phyloP scores from a whole-genome alignment of 1,139 yeast species.

The Candida gigantensis region DNA sequence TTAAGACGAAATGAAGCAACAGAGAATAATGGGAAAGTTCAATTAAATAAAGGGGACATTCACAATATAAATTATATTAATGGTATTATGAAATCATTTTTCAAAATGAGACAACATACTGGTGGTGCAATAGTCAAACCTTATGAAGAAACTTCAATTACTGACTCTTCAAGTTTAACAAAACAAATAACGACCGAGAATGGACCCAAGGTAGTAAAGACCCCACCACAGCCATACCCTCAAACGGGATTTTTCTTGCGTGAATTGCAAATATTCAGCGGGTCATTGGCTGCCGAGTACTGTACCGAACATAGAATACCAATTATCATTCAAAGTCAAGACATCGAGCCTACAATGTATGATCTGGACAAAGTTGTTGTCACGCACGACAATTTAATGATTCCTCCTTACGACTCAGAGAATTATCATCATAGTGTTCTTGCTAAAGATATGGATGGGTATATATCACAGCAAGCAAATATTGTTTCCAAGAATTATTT shows the following conservation, averaged over 20 bases:
- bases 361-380: slow-evolving; percentile 27
- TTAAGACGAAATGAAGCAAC: slow-evolving; percentile 18
- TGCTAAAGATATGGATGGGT: slow-evolving; percentile 37
- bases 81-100: slow-evolving; percentile 33
- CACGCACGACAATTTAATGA: slow-evolving; percentile 36
- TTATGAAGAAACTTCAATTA: not conserved
- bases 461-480: slow-evolving; percentile 35
- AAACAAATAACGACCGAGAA: not conserved
- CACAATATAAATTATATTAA: slow-evolving; percentile 37
- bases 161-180: slow-evolving; percentile 4
- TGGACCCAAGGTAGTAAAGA: not conserved
- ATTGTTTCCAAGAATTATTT: slow-evolving; percentile 37
- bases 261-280: slow-evolving; percentile 30
- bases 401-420: slow-evolving; percentile 38
- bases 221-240: slow-evolving; percentile 1
- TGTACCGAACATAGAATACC: slow-evolving; percentile 30
- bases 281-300: slow-evolving; percentile 26
- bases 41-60: slow-evolving; percentile 27
- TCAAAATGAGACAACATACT: slow-evolving; percentile 31
- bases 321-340: slow-evolving; percentile 25
- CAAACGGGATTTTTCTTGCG: slow-evolving; percentile 24
- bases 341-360: slow-evolving; percentile 12
- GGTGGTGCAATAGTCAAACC: slow-evolving; percentile 25
- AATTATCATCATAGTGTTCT: slow-evolving; percentile 38
- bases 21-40: slow-evolving; percentile 2